Evolutionary conservation across 306 rosid genomes (phyloP).

Genomic region (Sphenostylis stenocarpa): DNA sequence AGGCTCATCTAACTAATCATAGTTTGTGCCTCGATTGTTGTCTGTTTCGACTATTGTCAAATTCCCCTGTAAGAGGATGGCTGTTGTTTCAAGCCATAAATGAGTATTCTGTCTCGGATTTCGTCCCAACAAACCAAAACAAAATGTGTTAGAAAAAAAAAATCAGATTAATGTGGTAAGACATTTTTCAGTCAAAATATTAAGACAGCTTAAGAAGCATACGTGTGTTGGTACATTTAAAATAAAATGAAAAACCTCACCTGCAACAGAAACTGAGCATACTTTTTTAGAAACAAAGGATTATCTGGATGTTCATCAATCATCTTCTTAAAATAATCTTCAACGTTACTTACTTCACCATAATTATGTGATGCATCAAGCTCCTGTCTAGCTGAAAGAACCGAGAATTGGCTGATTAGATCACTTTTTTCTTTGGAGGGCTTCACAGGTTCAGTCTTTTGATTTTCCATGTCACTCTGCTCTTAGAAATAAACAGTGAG

Average conservation of each 20-base stretch:
- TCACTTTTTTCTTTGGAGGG: slow-evolving; percentile 29
- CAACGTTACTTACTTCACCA: slow-evolving; percentile 31
- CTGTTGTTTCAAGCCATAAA: neutral
- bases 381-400: slow-evolving; percentile 26
- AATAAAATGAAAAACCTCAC: slow-evolving; percentile 40
- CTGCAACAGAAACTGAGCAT: slow-evolving; percentile 72
- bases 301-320: slow-evolving; percentile 56
- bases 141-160: neutral
- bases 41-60: neutral
- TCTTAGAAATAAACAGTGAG: slow-evolving; percentile 27
- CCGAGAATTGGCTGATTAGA: slow-evolving; percentile 1
- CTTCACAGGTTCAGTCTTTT: slow-evolving; percentile 18
- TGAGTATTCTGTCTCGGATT: neutral
- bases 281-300: slow-evolving; percentile 64
- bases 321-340: slow-evolving; percentile 57
- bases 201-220: neutral
- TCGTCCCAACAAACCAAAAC: neutral
- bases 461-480: slow-evolving; percentile 48
- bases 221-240: neutral
- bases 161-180: neutral
- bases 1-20: slow-evolving; percentile 6
- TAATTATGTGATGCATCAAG: slow-evolving; percentile 29
- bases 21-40: neutral
- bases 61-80: neutral
- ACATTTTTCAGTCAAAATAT: neutral